Evolutionary conservation across 2,329 filamentous ascomycete genomes (phyloP).

Genomic region (Chrysoporthe deuterocubensis): DNA sequence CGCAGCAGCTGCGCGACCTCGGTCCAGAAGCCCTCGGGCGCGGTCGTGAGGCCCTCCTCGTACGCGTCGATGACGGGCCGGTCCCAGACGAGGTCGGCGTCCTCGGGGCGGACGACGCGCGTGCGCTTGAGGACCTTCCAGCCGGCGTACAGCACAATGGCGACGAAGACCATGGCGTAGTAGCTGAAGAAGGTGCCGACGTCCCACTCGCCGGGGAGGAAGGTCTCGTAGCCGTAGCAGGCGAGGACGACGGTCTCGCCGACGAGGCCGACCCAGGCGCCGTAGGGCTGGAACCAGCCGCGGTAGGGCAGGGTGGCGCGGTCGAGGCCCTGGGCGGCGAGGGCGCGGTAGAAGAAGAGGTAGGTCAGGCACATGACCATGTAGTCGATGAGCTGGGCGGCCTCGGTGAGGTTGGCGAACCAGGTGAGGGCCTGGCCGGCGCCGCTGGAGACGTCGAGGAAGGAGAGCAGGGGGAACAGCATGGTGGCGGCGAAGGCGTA

Average conservation of each 20-base stretch:
- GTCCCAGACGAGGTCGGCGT: constrained; percentile 36
- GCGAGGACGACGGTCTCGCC: constrained; percentile 50
- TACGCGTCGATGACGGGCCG: constrained; percentile 44
- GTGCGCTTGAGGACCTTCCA: constrained; percentile 71
- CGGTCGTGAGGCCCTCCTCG: constrained; percentile 53
- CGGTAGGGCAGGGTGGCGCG: constrained; percentile 61
- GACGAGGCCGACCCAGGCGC: constrained; percentile 50
- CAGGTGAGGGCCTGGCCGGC: constrained; percentile 42
- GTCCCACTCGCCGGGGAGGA: constrained; percentile 34
- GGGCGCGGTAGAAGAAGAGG: constrained; percentile 29
- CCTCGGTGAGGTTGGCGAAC: constrained; percentile 61
- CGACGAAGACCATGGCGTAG: constrained; percentile 61
- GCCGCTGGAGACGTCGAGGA: constrained; percentile 28
- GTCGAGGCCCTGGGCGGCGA: constrained; percentile 27
- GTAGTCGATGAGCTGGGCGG: constrained; percentile 65
- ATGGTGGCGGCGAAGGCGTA: constrained; percentile 60
- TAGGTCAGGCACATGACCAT: constrained; percentile 44
- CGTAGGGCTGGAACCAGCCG: constrained; percentile 65
- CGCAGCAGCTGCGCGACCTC: constrained; percentile 55
- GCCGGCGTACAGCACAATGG: constrained; percentile 55
- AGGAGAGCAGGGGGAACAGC: constrained; percentile 52
- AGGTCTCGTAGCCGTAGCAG: constrained; percentile 58
- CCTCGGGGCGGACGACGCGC: constrained; percentile 54
- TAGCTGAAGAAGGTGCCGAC: constrained; percentile 45
- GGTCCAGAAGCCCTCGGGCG: constrained; percentile 58